These are phyloP conservation scores for Prunus mume DNA, from an alignment of 306 rosid genomes.

Conservation along the genomic window DNA sequence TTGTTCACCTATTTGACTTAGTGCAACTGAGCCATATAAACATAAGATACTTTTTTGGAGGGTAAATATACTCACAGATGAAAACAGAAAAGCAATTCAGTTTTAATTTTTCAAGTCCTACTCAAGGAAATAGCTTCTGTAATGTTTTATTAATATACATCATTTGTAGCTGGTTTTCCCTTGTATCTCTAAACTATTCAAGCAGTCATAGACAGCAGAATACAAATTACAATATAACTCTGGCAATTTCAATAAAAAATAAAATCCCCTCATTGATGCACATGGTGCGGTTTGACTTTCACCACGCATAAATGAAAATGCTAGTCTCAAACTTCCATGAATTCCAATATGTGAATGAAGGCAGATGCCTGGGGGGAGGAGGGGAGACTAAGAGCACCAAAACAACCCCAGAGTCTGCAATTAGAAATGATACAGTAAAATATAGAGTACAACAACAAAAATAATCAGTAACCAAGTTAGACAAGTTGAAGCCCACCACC, in stretches of 20 bases:
- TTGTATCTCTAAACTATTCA: no score
- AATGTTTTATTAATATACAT: no score
- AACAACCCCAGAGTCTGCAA: conserved; percentile 10
- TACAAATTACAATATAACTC: no score
- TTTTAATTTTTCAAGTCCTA: no score
- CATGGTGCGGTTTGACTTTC: not conserved
- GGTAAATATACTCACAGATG: no score
- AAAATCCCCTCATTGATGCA: not conserved
- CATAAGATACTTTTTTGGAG: no score
- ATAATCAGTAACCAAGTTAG: conserved; percentile 47
- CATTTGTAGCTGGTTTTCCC: no score
- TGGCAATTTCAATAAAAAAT: not conserved
- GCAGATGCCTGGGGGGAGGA: conserved; percentile 11
- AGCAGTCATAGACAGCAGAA: no score
- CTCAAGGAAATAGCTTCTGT: no score
- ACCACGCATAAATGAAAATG: not conserved
- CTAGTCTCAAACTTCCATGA: conserved; percentile 7
- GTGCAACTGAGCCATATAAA: no score
- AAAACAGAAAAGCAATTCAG: no score
- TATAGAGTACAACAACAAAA: conserved; percentile 16
- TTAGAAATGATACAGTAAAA: not conserved
- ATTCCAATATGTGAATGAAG: not conserved
- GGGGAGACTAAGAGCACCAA: not conserved
- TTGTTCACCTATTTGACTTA: no score
- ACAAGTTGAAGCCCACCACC: conserved; percentile 39